phyloP scores from a whole-genome alignment of 495 filamentous ascomycete genomes.

The Tuber microsphaerosporum region DNA sequence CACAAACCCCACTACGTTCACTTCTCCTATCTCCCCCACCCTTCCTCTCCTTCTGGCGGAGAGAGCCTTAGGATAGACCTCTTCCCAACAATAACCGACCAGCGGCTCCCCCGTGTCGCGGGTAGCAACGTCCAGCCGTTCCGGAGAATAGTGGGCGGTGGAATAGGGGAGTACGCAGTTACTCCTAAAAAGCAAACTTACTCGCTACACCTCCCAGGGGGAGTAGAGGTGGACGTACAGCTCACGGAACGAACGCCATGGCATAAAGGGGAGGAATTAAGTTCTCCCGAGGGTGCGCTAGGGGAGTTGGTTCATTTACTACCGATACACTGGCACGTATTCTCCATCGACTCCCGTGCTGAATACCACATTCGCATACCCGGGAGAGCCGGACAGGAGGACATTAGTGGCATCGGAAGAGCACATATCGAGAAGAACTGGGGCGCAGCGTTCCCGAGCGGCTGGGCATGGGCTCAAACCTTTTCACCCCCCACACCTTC shows the following conservation, averaged over 20 bases:
- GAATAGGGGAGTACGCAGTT: constrained; percentile 13
- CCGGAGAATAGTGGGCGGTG: constrained; percentile 10
- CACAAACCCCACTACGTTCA: constrained; percentile 45
- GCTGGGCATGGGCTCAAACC: constrained; percentile 47
- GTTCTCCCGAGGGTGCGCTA: constrained; percentile 39
- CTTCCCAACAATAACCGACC: constrained; percentile 31
- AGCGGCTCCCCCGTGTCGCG: neutral
- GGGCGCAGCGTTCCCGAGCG: constrained; percentile 45
- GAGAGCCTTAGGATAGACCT: constrained; percentile 14
- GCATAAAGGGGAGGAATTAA: constrained; percentile 23
- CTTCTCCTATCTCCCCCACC: constrained; percentile 45
- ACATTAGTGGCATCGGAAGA: constrained; percentile 33
- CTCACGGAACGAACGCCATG: constrained; percentile 42
- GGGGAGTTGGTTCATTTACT: constrained; percentile 43
- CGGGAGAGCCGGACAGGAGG: constrained; percentile 6
- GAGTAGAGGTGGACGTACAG: constrained; percentile 41
- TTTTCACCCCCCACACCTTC: constrained; percentile 15
- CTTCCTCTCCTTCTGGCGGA: neutral
- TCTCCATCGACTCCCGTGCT: constrained; percentile 43
- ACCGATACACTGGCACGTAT: constrained; percentile 50
- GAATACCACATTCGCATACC: constrained; percentile 31
- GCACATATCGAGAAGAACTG: constrained; percentile 50
- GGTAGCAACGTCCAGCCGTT: constrained; percentile 25
- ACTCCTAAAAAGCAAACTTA: constrained; percentile 25
- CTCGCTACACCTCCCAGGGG: constrained; percentile 22